A percentile compares a stretch with the other conserved stretches of the same genome.
phyloP scores from a whole-genome alignment of 2,329 filamentous ascomycete genomes.

The Tolypocladium tropicale region DNA sequence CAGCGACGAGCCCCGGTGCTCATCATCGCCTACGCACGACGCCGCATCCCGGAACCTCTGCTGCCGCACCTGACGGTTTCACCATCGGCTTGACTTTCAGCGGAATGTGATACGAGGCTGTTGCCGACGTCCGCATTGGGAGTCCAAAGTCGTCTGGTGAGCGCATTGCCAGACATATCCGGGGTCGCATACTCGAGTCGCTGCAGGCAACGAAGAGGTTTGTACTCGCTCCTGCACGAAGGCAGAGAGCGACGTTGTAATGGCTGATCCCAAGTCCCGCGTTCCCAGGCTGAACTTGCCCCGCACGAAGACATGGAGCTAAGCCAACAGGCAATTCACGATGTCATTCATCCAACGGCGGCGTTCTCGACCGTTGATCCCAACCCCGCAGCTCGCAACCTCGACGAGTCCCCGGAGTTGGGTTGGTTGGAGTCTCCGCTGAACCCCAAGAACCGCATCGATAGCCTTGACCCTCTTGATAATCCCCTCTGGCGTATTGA shows the following conservation, averaged over 20 bases:
- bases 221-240: neutral
- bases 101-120: neutral
- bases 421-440: constrained; percentile 39
- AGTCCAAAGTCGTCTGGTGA: neutral
- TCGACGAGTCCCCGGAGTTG: neutral
- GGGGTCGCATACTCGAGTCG: neutral
- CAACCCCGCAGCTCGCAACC: neutral
- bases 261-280: neutral
- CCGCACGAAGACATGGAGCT: constrained; percentile 36
- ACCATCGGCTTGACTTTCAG: neutral
- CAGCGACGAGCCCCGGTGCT: neutral
- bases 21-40: neutral
- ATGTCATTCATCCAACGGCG: constrained; percentile 49
- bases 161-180: neutral
- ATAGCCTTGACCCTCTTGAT: constrained; percentile 37
- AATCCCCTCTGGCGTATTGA: constrained; percentile 47
- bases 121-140: neutral
- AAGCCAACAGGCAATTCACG: constrained; percentile 39
- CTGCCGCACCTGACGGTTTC: neutral
- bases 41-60: neutral
- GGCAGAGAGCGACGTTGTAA: neutral
- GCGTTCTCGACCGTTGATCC: constrained; percentile 26
- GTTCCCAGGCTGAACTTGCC: neutral
- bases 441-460: constrained; percentile 51
- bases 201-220: neutral